A percentile compares a stretch with the other conserved stretches of the same genome.
phyloP scores from a whole-genome alignment of 768 basidiomycete genomes.

The Strobilomyces confusus region DNA sequence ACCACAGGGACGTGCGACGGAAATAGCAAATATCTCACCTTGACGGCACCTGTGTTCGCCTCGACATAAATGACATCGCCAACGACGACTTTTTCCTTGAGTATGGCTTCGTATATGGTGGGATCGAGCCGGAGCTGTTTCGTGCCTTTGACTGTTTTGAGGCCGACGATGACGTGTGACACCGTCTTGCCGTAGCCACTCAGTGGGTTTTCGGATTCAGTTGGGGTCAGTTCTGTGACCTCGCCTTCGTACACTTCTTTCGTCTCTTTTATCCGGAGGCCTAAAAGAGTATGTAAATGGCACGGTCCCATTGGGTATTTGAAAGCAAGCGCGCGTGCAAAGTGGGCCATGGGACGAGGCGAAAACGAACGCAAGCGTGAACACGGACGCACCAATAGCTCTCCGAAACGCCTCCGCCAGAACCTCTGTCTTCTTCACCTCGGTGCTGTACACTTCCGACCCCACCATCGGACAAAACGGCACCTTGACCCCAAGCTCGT shows the following conservation, averaged over 20 bases:
- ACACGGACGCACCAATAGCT: constrained; percentile 75
- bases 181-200: constrained; percentile 98
- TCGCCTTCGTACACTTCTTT: constrained; percentile 99
- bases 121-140: constrained; percentile 95
- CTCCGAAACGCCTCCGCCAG: constrained; percentile 91
- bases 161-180: constrained; percentile 93
- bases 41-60: constrained; percentile 90
- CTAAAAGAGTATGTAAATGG: constrained; percentile 27
- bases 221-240: constrained; percentile 93
- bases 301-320: background rate
- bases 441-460: constrained; percentile 91
- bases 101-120: constrained; percentile 92
- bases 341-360: background rate
- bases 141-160: constrained; percentile 91
- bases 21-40: constrained; percentile 46
- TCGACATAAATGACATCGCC: constrained; percentile 98
- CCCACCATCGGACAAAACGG: constrained; percentile 99
- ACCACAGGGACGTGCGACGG: background rate
- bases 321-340: background rate
- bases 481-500: constrained; percentile 91
- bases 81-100: constrained; percentile 95
- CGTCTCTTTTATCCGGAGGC: constrained; percentile 96
- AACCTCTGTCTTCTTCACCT: constrained; percentile 99
- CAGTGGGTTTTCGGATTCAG: constrained; percentile 95
- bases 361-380: background rate